Evolutionary conservation across 148 eudicot species (phyloP), one percentile per base, ranked within the genome.

Genomic region (Euryodendron excelsum): DNA sequence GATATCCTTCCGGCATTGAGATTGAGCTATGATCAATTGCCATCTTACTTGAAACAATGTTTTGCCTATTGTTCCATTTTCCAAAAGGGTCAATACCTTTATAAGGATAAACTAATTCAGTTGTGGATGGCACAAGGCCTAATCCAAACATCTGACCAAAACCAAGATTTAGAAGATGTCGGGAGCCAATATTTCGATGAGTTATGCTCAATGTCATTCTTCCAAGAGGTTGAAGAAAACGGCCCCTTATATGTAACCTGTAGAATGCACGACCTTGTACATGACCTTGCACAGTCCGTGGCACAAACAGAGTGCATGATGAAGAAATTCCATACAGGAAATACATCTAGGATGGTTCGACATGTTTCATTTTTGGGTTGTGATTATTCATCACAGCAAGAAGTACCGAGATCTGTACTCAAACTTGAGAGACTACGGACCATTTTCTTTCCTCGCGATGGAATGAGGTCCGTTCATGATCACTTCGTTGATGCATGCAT

Each of bases 191-290:
- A 66, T 36, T 33, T 66, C n/a, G 13, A 3, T 36, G 45, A 66
- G 45, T 36, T 66, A 5, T 66, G 70, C 0, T 66, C 70, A 33
- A 66, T 4, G 4, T 66, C 45, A 13, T 66, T 66, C 36, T 66
- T 66, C 13, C 45, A 66, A 15, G 70, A 66, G 15, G 70, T 66
- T 21, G 47, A 36, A 66, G 23, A 66, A 33, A 4, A 33, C 34
- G 70, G 34, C 7, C 17, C 17, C 0, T 21, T 36, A 66, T 4
- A 14, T 2, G 20, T 36, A 14, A 13, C 63, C 9, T 58, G 4
- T 25, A 66, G 17, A 66, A 66, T 66, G 70, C 70, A 66, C 23
- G 70, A 66, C n/a, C n/a, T 66, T 66, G 7, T 36, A 10, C 70
- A 66, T 66, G 70, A 66, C 31, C 70, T 66, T 18, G 70, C 70